These are phyloP conservation scores for Prunus salicina DNA, from an alignment of 306 rosid species.

Conservation along the genomic window DNA sequence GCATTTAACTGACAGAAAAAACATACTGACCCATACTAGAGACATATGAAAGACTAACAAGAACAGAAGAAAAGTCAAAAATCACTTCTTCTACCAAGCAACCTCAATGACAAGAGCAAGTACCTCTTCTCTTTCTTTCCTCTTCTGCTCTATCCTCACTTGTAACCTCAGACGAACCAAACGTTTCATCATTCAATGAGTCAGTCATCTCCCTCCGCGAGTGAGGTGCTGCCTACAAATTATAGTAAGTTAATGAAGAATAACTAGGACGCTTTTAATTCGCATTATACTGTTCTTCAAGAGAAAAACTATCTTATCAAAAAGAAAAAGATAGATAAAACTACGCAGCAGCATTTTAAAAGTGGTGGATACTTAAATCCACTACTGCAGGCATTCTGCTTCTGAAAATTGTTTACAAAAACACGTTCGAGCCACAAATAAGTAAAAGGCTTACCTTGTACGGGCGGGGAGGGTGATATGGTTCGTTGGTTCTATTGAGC, in stretches of 20 bases:
- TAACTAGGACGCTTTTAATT: constrained; percentile 2
- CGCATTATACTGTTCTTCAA: constrained; percentile 14
- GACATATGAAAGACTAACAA: constrained; percentile 7
- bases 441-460: constrained; percentile 57
- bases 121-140: constrained; percentile 98
- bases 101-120: constrained; percentile 17
- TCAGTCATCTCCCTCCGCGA: constrained; percentile 62
- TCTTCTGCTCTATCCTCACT: constrained; percentile 87
- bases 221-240: constrained; percentile 74
- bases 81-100: constrained; percentile 1
- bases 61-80: constrained; percentile 8
- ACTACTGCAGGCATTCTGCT: neutral
- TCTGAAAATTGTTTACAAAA: neutral
- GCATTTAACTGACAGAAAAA: constrained; percentile 12
- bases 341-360: neutral
- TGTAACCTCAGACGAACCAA: constrained; percentile 77
- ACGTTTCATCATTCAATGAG: constrained; percentile 72
- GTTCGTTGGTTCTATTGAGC: constrained; percentile 66
- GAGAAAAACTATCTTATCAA: neutral
- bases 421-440: neutral
- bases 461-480: constrained; percentile 94
- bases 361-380: neutral
- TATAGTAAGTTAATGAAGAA: constrained; percentile 8
- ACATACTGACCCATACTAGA: constrained; percentile 15
- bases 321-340: constrained; percentile 9